Evolutionary conservation across 352 stramenopile species (phyloP).

Genomic region (Globisporangium polare): DNA sequence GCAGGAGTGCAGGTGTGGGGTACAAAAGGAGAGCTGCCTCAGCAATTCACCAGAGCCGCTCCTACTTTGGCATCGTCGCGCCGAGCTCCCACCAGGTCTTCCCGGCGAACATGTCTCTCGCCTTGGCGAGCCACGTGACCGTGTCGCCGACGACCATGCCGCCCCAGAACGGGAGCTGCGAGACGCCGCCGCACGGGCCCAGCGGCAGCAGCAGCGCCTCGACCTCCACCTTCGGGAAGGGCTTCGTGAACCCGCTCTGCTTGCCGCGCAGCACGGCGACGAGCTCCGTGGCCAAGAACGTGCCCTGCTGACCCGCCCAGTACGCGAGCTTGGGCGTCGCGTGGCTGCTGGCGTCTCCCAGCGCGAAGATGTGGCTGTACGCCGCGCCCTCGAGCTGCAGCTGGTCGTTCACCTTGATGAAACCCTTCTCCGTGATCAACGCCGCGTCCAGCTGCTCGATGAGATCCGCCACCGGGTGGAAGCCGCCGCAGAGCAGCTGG

Average conservation of each 20-base stretch:
- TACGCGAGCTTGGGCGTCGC: constrained; percentile 38
- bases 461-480: constrained; percentile 19
- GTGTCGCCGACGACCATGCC: constrained; percentile 35
- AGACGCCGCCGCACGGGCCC: constrained; percentile 29
- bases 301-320: constrained; percentile 38
- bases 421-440: constrained; percentile 28
- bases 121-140: constrained; percentile 36
- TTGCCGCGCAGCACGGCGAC: constrained; percentile 23
- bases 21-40: too few relatives aligned
- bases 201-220: constrained; percentile 36
- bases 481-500: constrained; percentile 44
- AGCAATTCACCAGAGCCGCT: too few relatives aligned
- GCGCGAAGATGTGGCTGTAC: constrained; percentile 48
- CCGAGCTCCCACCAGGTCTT: constrained; percentile 15
- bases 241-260: constrained; percentile 18
- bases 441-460: constrained; percentile 37
- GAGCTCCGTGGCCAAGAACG: constrained; percentile 33
- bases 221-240: constrained; percentile 22
- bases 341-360: constrained; percentile 57
- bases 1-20: too few relatives aligned
- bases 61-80: background rate
- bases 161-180: constrained; percentile 34
- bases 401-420: constrained; percentile 40
- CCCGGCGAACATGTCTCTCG: constrained; percentile 28
- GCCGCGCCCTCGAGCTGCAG: constrained; percentile 45